phyloP scores from a whole-genome alignment of 345 rosid species.

The Lumnitzera littorea region DNA sequence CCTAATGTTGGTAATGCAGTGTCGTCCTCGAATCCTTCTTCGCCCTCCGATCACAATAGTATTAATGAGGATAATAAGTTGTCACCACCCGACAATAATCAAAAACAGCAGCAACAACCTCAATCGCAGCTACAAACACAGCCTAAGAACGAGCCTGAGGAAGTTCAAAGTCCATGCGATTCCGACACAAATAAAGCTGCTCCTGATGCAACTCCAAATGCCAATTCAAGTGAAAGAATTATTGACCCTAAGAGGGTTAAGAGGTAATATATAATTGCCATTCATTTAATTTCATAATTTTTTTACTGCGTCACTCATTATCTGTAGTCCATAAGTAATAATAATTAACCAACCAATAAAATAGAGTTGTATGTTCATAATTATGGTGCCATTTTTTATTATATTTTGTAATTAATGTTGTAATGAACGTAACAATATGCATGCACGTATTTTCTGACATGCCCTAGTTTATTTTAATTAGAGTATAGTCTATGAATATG shows the following conservation, averaged over 20 bases:
- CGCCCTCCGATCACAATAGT: constrained; percentile 82
- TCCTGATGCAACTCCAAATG: constrained; percentile 9
- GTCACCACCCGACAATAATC: constrained; percentile 14
- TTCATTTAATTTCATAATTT: background rate
- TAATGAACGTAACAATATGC: background rate
- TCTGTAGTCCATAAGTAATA: too few species aligned
- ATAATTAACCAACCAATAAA: too few species aligned
- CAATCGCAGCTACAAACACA: constrained; percentile 4
- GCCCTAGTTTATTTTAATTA: too few species aligned
- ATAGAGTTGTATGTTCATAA: too few species aligned
- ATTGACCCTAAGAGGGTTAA: constrained; percentile 83
- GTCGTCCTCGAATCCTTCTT: constrained; percentile 54
- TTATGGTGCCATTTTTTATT: too few species aligned
- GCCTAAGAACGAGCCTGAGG: constrained; percentile 33
- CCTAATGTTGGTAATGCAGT: constrained; percentile 29
- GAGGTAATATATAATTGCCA: constrained; percentile 34
- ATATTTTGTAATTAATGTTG: too few species aligned
- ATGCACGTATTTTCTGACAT: background rate
- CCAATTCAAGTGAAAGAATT: constrained; percentile 32
- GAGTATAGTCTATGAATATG: too few species aligned
- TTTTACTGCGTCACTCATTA: background rate
- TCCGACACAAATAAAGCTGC: constrained; percentile 2
- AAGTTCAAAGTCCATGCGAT: constrained; percentile 55
- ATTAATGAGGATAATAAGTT: constrained; percentile 44
- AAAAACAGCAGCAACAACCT: constrained; percentile 5